Base-by-base conservation (phyloP, 2,329 filamentous ascomycete genomes). In the Fonsecaea pugnacius region DNA sequence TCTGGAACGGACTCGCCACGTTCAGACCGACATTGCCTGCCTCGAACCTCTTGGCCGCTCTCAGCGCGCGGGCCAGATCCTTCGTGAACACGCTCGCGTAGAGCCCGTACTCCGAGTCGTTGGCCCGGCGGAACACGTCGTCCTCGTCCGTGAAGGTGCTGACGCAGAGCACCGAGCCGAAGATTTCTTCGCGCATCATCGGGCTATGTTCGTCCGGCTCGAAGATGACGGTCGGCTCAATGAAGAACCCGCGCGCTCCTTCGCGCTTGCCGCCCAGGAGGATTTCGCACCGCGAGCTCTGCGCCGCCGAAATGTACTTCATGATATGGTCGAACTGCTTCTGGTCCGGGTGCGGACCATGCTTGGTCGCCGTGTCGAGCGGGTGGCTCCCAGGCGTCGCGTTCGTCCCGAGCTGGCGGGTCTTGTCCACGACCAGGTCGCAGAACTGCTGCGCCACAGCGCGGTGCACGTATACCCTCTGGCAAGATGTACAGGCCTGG, bases 401-500 rank as follows among this genome's bases (percentile, higher is more conserved):
- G 27, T 27, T 27, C 27, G 27, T 27, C 27, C 27, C 27, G 27
- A 27, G 27, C 27, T 27, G 27, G 5, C 27, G 27, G 27, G 27
- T 27, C 27, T 27, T 27, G 27, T 27, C 27, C 5, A 27, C 27
- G 27, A 27, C 27, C 27, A 27, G 27, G 27, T 27, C 27, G 27
- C 27, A 3, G 27, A 27, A 27, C 27, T 27, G 27, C 2, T 27
- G 27, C 27, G 2, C 27, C 27, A 27, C 27, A 27, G 27, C 27
- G 27, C 27, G 27, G 27, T 27, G 27, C 27, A 27, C 27, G 27
- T 76, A 64, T 78, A 82, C 0, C 71, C 71, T 0, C 79, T 70
- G 9, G 82, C 75, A 2, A 74, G 70, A 27, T 82, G 75, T 84
- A 84, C 85, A 90, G 92, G 92, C 74, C 80, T 78, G 65, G 86